Conservation (phyloP, 163 green algal genomes). For the Scenedesmus sp. region DNA sequence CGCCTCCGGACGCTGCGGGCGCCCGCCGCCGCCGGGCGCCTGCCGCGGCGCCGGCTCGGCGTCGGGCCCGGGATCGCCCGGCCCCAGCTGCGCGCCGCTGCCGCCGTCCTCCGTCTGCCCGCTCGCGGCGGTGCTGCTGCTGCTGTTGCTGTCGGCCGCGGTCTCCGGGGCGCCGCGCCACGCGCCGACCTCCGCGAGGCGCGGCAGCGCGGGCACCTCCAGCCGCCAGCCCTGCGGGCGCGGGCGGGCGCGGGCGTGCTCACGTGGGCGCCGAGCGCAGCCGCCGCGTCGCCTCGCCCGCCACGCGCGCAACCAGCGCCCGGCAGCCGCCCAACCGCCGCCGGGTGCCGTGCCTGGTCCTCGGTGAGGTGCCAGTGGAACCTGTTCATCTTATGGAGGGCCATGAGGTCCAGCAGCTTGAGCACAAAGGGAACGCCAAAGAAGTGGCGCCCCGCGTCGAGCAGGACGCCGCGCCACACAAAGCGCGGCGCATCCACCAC, state of each 20-base stretch:
- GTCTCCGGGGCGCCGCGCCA: constrained; percentile 44
- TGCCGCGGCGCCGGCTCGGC: too few relatives aligned
- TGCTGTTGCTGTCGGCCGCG: neutral
- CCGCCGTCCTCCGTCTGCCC: constrained; percentile 1
- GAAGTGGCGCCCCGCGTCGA: constrained; percentile 76
- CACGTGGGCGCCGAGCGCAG: too few relatives aligned
- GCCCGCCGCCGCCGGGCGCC: too few relatives aligned
- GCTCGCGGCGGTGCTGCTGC: neutral
- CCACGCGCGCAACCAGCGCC: neutral
- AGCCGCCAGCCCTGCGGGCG: constrained; percentile 67
- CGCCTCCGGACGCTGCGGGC: neutral
- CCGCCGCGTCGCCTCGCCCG: too few relatives aligned
- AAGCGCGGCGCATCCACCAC: constrained; percentile 70
- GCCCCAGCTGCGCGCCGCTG: neutral
- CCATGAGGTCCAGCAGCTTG: constrained; percentile 70
- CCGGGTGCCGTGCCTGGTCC: constrained; percentile 57
- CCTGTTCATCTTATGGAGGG: constrained; percentile 72
- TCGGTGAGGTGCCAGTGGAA: constrained; percentile 82
- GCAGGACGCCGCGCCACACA: constrained; percentile 67
- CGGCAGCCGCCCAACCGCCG: neutral
- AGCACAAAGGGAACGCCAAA: constrained; percentile 63
- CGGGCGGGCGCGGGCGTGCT: neutral
- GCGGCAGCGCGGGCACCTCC: constrained; percentile 62
- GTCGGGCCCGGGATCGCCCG: too few relatives aligned
- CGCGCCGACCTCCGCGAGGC: constrained; percentile 65